These are phyloP conservation scores for Malassezia yamatoensis DNA, from an alignment of 1,284 basidiomycete species.

Conservation along the genomic window DNA sequence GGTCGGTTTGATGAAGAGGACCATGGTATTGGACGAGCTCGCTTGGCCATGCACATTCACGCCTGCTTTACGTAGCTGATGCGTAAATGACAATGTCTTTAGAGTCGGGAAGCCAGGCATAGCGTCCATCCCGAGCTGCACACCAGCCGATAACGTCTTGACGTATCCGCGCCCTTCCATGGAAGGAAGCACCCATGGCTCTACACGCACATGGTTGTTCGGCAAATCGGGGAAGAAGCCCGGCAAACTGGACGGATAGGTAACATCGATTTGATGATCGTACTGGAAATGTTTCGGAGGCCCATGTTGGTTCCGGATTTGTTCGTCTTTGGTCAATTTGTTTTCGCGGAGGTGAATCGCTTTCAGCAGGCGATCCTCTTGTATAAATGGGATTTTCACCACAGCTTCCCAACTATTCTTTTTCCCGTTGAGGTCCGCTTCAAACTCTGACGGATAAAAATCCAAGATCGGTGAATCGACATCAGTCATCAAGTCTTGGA, in stretches of 20 bases:
- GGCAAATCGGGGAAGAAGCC: constrained; percentile 88
- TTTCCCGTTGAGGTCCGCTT: constrained; percentile 91
- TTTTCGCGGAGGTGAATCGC: constrained; percentile 61
- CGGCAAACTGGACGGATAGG: constrained; percentile 80
- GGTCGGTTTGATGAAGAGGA: constrained; percentile 70
- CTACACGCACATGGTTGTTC: constrained; percentile 67
- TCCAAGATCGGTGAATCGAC: constrained; percentile 77
- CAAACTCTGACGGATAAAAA: constrained; percentile 86
- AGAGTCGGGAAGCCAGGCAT: constrained; percentile 93
- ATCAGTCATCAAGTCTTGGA: constrained; percentile 82
- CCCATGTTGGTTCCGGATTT: constrained; percentile 65
- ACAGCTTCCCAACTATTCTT: constrained; percentile 98
- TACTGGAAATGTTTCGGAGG: constrained; percentile 70
- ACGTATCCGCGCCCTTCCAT: constrained; percentile 71
- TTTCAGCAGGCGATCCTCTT: constrained; percentile 65
- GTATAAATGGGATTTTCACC: constrained; percentile 97
- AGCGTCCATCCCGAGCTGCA: constrained; percentile 71
- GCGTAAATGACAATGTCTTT: constrained; percentile 72
- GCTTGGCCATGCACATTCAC: constrained; percentile 90
- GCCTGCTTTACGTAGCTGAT: constrained; percentile 68
- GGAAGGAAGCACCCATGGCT: constrained; percentile 69
- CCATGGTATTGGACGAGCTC: constrained; percentile 80
- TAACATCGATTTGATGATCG: constrained; percentile 54
- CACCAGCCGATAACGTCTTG: constrained; percentile 77
- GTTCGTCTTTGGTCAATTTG: constrained; percentile 71